Percentiles rank a stretch among this genome's conserved stretches.
phyloP scores from a whole-genome alignment of 2,329 filamentous ascomycete genomes.

The Pseudonectria buxi region DNA sequence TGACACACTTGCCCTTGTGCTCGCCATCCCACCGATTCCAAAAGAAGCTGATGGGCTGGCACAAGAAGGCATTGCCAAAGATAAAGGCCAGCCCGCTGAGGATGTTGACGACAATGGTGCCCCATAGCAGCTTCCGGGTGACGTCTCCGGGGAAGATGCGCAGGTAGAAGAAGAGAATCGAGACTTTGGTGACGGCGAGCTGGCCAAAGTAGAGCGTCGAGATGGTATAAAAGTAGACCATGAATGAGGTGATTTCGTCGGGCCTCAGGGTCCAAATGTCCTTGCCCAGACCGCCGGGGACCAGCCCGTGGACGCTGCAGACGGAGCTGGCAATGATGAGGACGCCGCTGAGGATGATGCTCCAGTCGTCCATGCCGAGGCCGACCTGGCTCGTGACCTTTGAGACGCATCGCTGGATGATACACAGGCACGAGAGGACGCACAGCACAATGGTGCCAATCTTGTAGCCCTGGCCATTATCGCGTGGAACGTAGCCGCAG shows the following conservation, averaged over 20 bases:
- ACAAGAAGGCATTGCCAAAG: slow-evolving; percentile 30
- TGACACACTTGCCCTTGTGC: slow-evolving; percentile 33
- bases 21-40: slow-evolving; percentile 37
- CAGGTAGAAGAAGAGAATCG: slow-evolving; percentile 36
- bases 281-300: slow-evolving; percentile 23
- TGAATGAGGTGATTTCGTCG: slow-evolving; percentile 18
- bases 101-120: slow-evolving; percentile 25
- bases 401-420: slow-evolving; percentile 27
- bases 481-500: too few species aligned
- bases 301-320: slow-evolving; percentile 17
- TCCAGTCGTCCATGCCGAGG: slow-evolving; percentile 26
- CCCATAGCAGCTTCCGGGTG: slow-evolving; percentile 26
- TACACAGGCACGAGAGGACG: too few species aligned
- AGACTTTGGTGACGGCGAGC: slow-evolving; percentile 33
- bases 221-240: slow-evolving; percentile 25
- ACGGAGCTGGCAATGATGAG: slow-evolving; percentile 15
- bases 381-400: slow-evolving; percentile 21
- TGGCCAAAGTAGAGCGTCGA: slow-evolving; percentile 34
- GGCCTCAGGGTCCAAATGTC: slow-evolving; percentile 28
- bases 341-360: slow-evolving; percentile 16
- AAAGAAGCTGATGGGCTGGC: slow-evolving; percentile 32
- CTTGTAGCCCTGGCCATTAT: too few species aligned
- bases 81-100: slow-evolving; percentile 26
- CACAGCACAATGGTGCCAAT: too few species aligned
- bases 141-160: slow-evolving; percentile 30